These are phyloP conservation scores for Rugonectria rugulosa DNA, from an alignment of 2,329 filamentous ascomycete species.

Conservation along the genomic window DNA sequence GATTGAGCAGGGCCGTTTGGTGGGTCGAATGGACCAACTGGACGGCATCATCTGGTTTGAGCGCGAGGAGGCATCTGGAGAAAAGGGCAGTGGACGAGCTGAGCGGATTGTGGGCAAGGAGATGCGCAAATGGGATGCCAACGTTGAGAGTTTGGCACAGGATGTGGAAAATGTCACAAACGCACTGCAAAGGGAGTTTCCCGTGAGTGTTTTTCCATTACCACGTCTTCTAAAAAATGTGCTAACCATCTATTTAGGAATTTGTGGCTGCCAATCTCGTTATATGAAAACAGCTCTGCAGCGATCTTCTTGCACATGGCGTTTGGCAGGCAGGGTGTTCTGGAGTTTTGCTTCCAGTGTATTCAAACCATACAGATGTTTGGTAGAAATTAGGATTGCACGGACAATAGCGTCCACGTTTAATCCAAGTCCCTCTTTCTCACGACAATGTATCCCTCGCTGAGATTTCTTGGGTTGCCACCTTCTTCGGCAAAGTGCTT, in stretches of 20 bases:
- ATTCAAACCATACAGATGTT: constrained; percentile 9
- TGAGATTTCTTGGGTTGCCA: constrained; percentile 54
- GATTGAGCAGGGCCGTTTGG: constrained; percentile 92
- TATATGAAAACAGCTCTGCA: constrained; percentile 35
- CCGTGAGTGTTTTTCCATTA: constrained; percentile 53
- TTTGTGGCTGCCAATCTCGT: constrained; percentile 64
- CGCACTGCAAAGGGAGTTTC: constrained; percentile 80
- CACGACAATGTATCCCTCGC: constrained; percentile 63
- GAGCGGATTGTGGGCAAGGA: constrained; percentile 71
- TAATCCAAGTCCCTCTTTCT: constrained; percentile 60
- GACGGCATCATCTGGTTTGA: constrained; percentile 89
- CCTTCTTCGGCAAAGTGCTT: constrained; percentile 59
- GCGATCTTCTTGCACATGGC: constrained; percentile 32
- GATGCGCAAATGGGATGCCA: constrained; percentile 86
- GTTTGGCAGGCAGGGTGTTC: constrained; percentile 29
- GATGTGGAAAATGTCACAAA: constrained; percentile 89
- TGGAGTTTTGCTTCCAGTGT: constrained; percentile 19
- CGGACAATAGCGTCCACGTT: constrained; percentile 24
- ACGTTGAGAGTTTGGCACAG: constrained; percentile 85
- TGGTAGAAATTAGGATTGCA: constrained; percentile 27
- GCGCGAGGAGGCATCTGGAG: constrained; percentile 71
- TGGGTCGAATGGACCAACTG: constrained; percentile 93
- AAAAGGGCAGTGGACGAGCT: constrained; percentile 72
- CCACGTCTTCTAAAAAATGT: neutral
- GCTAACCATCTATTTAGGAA: constrained; percentile 49